Percentiles rank a stretch among this genome's conserved stretches.
These are phyloP conservation scores for Gastrolobium bilobum DNA, from an alignment of 306 rosid genomes.

Conservation along the genomic window DNA sequence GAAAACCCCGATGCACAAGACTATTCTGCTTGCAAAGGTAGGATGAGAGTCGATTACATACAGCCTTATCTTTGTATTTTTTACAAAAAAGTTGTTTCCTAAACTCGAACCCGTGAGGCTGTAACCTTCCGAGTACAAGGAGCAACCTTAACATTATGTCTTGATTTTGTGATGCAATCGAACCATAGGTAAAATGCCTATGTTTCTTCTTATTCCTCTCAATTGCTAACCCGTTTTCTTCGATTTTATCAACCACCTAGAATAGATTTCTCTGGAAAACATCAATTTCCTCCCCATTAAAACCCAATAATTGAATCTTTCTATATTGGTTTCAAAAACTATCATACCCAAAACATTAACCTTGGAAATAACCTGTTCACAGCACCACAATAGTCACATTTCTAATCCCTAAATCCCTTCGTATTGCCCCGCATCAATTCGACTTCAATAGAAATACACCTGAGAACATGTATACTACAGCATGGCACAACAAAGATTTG, in stretches of 20 bases:
- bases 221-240: conserved; percentile 1
- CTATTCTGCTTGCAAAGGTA: too few relatives aligned
- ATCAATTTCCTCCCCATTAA: background rate
- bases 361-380: background rate
- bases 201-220: background rate
- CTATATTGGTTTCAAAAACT: background rate
- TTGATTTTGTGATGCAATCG: background rate
- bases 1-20: too few relatives aligned
- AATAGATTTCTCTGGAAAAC: background rate
- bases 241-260: conserved; percentile 12
- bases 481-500: background rate
- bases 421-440: background rate
- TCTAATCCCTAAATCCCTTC: background rate
- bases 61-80: too few relatives aligned
- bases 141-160: too few relatives aligned
- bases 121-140: too few relatives aligned
- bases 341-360: background rate
- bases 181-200: background rate
- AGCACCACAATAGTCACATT: background rate
- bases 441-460: background rate
- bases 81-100: too few relatives aligned
- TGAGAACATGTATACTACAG: background rate
- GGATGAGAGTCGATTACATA: too few relatives aligned
- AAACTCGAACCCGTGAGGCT: too few relatives aligned
- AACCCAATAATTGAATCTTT: background rate